Conservation (phyloP, 2,329 filamentous ascomycete genomes). For the Coleophoma crateriformis region DNA sequence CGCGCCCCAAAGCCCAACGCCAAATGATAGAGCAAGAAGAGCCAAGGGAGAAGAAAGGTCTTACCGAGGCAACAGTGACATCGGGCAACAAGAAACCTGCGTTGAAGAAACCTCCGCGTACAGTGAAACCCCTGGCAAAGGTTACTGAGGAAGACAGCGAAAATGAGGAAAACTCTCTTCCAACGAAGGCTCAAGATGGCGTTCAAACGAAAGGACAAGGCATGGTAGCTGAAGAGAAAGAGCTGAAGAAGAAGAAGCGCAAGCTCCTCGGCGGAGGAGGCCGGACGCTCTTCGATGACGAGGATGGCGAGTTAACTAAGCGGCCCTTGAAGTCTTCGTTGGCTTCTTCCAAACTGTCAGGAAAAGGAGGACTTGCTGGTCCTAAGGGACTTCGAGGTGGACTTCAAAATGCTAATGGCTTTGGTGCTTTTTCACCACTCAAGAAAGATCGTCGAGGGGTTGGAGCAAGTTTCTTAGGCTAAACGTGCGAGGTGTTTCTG, state of each 20-base stretch:
- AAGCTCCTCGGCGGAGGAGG: conserved; percentile 62
- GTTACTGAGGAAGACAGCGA: conserved; percentile 32
- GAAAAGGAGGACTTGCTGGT: conserved; percentile 22
- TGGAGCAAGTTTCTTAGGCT: conserved; percentile 48
- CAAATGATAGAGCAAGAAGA: conserved; percentile 16
- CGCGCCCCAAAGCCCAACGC: conserved; percentile 10
- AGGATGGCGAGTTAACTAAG: conserved; percentile 46
- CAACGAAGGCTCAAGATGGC: conserved; percentile 2
- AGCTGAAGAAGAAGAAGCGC: conserved; percentile 55
- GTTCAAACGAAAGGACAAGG: conserved; percentile 9
- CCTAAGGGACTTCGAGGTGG: conserved; percentile 17
- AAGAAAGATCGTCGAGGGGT: conserved; percentile 64
- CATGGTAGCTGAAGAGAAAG: conserved; percentile 22
- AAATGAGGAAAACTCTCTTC: conserved; percentile 7
- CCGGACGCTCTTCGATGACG: conserved; percentile 67
- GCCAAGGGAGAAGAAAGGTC: conserved; percentile 32
- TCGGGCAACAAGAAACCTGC: conserved; percentile 22
- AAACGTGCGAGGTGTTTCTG: neutral
- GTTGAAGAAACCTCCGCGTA: conserved; percentile 20
- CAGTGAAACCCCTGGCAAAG: conserved; percentile 30
- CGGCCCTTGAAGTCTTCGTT: conserved; percentile 29
- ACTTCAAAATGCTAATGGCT: conserved; percentile 30
- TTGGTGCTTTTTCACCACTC: conserved; percentile 63
- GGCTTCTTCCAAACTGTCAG: conserved; percentile 19
- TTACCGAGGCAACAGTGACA: conserved; percentile 33